Conservation (phyloP, 2,329 filamentous ascomycete species). For the Monilinia fructicola region DNA sequence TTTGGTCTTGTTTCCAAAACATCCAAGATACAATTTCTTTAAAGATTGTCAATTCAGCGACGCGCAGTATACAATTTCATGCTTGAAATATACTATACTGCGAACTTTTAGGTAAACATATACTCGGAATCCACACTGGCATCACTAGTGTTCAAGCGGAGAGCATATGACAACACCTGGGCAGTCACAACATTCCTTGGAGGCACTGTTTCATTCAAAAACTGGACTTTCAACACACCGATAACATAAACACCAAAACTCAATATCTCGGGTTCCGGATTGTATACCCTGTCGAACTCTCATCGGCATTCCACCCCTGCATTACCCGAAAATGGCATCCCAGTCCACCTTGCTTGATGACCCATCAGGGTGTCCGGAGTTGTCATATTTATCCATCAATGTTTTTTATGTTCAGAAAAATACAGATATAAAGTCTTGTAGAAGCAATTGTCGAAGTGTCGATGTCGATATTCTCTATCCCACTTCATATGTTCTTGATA, state of each 20-base stretch:
- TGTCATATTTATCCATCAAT: constrained; percentile 24
- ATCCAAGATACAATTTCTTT: too few species aligned
- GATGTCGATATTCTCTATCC: constrained; percentile 29
- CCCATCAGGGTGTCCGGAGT: constrained; percentile 15
- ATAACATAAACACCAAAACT: neutral
- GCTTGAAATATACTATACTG: neutral
- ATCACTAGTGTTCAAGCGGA: neutral
- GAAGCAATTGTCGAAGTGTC: constrained; percentile 34
- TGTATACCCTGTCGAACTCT: neutral
- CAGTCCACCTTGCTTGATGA: neutral
- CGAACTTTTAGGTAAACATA: neutral
- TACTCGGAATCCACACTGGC: neutral
- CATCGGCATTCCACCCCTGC: constrained; percentile 15
- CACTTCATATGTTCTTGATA: constrained; percentile 7
- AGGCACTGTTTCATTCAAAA: neutral
- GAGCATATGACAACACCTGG: neutral
- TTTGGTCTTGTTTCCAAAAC: neutral
- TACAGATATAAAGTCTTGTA: constrained; percentile 23
- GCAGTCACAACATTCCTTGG: neutral
- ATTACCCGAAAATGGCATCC: constrained; percentile 18
- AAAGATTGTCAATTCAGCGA: neutral
- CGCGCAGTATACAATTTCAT: neutral
- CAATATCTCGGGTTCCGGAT: neutral
- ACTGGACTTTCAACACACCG: neutral
- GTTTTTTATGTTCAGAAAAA: constrained; percentile 27